Evolutionary conservation across 148 eudicot genomes (phyloP).

Genomic region (Chenopodium quinoa): DNA sequence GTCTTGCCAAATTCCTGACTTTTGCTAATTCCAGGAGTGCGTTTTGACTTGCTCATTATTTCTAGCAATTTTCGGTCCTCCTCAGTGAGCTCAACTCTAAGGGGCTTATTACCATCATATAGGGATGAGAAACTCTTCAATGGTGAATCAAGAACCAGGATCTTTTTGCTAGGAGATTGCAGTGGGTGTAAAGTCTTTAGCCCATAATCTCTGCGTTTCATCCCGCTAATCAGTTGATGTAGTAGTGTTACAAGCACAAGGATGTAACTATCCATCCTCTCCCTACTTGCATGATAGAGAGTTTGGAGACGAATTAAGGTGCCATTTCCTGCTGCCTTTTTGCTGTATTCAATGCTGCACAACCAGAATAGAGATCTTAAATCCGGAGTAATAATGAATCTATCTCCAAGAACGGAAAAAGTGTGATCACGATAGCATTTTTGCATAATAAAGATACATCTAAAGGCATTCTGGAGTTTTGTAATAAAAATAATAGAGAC

Average conservation of each 20-base stretch:
- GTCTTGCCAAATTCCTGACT: conserved; percentile 67
- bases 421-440: not conserved
- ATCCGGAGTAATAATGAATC: not conserved
- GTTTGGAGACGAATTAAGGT: conserved; percentile 71
- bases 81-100: conserved; percentile 37
- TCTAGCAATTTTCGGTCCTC: conserved; percentile 71
- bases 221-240: conserved; percentile 59
- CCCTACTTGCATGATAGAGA: conserved; percentile 78
- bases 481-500: too few species aligned
- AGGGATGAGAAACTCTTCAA: conserved; percentile 22
- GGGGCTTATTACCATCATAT: conserved; percentile 23
- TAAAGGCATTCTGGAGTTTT: not conserved
- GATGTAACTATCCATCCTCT: conserved; percentile 56
- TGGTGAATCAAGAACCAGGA: conserved; percentile 23
- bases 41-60: conserved; percentile 46
- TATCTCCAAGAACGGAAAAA: not conserved
- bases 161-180: conserved; percentile 47
- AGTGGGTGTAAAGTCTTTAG: conserved; percentile 33
- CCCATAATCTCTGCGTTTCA: conserved; percentile 57
- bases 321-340: conserved; percentile 41
- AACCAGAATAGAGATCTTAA: conserved; percentile 4
- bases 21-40: conserved; percentile 64
- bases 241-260: conserved; percentile 68
- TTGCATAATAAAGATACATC: too few species aligned
- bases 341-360: conserved; percentile 63